Conservation (phyloP, 2,329 filamentous ascomycete species). For the Curvularia spicifera region DNA sequence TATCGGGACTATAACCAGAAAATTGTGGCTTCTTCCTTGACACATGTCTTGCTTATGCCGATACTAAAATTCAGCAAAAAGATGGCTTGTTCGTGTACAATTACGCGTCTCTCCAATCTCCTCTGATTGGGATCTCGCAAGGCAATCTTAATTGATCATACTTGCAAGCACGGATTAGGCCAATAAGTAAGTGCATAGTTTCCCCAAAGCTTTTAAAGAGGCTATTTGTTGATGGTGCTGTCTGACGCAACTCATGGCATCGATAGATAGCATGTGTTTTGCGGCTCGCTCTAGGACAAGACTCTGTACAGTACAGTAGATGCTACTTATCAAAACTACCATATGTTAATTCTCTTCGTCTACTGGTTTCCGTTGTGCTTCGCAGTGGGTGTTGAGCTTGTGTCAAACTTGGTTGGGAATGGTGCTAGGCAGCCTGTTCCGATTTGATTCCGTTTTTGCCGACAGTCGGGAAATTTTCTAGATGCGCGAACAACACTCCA, state of each 20-base stretch:
- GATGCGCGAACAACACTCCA: constrained; percentile 21
- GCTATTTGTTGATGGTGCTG: background rate
- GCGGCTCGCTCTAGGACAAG: background rate
- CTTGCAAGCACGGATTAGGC: too few relatives aligned
- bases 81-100: too few relatives aligned
- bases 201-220: background rate
- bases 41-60: too few relatives aligned
- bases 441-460: constrained; percentile 27
- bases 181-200: too few relatives aligned
- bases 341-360: background rate
- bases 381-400: constrained; percentile 4
- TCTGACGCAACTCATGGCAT: background rate
- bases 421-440: constrained; percentile 18
- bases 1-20: background rate
- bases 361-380: background rate
- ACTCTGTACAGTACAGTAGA: background rate
- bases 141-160: too few relatives aligned
- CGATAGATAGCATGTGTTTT: background rate
- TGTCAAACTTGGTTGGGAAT: constrained; percentile 1
- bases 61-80: background rate
- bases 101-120: background rate
- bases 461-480: constrained; percentile 34
- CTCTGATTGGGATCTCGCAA: background rate
- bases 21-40: too few relatives aligned
- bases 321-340: background rate